Evolutionary conservation across 345 rosid genomes (phyloP).

Genomic region (Litchi chinensis): DNA sequence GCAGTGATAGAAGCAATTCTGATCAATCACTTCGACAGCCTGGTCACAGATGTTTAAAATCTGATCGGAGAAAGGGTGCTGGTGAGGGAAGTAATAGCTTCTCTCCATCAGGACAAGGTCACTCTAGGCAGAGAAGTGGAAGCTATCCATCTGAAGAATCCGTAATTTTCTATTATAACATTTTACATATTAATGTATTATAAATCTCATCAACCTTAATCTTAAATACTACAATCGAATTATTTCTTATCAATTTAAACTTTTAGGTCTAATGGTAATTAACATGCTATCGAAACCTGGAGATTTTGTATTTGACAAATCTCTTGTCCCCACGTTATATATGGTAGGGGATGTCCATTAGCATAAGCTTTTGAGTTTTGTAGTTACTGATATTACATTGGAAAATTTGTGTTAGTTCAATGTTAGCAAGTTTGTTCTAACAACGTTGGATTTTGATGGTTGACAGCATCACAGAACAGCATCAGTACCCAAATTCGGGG

Average conservation of each 20-base stretch:
- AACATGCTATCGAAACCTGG: no score
- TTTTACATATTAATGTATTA: background rate
- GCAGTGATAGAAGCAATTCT: constrained; percentile 30
- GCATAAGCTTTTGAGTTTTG: no score
- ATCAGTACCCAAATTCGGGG: constrained; percentile 60
- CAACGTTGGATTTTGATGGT: background rate
- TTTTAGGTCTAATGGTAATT: no score
- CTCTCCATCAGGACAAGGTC: constrained; percentile 19
- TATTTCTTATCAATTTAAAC: no score
- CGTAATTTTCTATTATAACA: constrained; percentile 12
- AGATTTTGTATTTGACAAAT: no score
- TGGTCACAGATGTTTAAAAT: constrained; percentile 16
- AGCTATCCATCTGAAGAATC: constrained; percentile 19
- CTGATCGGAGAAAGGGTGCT: constrained; percentile 11
- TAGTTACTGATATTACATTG: no score
- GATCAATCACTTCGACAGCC: constrained; percentile 20
- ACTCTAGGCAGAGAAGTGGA: constrained; percentile 27
- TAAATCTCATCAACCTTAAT: background rate
- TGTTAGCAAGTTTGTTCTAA: background rate
- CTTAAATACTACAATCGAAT: no score
- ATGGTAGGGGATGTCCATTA: no score
- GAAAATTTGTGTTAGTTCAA: no score
- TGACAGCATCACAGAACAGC: constrained; percentile 39
- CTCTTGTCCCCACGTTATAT: no score
- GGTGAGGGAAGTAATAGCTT: constrained; percentile 22